Evolutionary conservation across 345 rosid species (phyloP), one percentile per base, ranked within the genome.

Genomic region (Aegle marmelos): DNA sequence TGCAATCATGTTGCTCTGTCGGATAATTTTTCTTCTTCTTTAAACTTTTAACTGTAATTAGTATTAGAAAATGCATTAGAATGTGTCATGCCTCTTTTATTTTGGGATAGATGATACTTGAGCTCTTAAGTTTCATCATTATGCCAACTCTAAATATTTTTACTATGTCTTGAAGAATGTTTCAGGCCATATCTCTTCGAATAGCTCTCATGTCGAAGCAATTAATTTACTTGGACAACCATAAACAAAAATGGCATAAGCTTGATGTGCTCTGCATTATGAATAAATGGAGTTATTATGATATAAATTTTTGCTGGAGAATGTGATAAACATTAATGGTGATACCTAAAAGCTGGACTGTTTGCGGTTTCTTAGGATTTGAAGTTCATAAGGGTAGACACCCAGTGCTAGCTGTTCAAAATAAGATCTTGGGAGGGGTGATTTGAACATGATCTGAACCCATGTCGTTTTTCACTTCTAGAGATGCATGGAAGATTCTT

Each of bases 1-100:
- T 82, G 39, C 17, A 45, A 77, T 27, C 70, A 24, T 77, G n/a
- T 80, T 69, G 69, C 77, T 25, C 4, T 31, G 50, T 56, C 34
- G 41, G 68, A 58, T 66, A 19, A 41, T 74, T 69, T 7, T 60
- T 67, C n/a, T 28, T 45, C 50, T 45, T 13, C 50, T 45, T 45
- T 45, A 13, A 45, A 45, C 17, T 45, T 45, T 58, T n/a, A 22
- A n/a, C 48, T 21, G 33, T 45, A 75, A 48, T 48, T 48, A 28
- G 69, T 62, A 21, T 61, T 74, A 36, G 11, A 58, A 27, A 56
- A 27, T 33, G 27, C n/a, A 57, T 39, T 41, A 62, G 58, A 74
- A 59, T 61, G 59, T 5, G 21, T 74, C 30, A 62, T 61, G 24
- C 22, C 28, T 28, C 69, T 9, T 31, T 11, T 74, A 25, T 41